These are phyloP conservation scores for Elsinoe perseae DNA, from an alignment of 2,329 filamentous ascomycete species.

Conservation along the genomic window DNA sequence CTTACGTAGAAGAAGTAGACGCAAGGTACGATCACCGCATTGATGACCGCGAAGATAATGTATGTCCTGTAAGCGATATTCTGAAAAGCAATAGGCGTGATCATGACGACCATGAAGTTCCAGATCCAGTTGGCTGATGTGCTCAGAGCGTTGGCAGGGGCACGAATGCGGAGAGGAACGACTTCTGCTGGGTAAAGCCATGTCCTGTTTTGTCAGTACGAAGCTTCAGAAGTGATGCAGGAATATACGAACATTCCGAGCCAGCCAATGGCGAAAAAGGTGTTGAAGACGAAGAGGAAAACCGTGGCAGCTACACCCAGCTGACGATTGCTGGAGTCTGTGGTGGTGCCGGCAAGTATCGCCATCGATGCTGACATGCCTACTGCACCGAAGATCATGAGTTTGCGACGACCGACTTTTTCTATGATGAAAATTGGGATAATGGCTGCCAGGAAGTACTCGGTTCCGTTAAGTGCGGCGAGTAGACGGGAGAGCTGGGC, in stretches of 20 bases:
- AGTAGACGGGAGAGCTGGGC: constrained; percentile 43
- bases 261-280: constrained; percentile 43
- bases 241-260: constrained; percentile 16
- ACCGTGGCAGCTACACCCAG: no score
- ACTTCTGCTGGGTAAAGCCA: constrained; percentile 36
- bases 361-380: constrained; percentile 31
- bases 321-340: constrained; percentile 34
- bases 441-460: constrained; percentile 43
- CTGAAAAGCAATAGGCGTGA: constrained; percentile 40
- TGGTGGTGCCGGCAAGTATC: constrained; percentile 26
- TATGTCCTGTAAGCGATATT: constrained; percentile 43
- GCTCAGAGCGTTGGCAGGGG: constrained; percentile 41
- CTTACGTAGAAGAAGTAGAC: neutral
- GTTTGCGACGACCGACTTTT: constrained; percentile 28
- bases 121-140: constrained; percentile 42
- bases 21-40: no score
- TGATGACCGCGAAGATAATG: constrained; percentile 40
- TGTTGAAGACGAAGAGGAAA: constrained; percentile 36
- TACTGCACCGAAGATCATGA: constrained; percentile 24
- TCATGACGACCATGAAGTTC: constrained; percentile 16
- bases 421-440: constrained; percentile 38
- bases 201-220: constrained; percentile 23
- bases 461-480: constrained; percentile 47
- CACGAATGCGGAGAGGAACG: constrained; percentile 41
- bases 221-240: constrained; percentile 14